A percentile compares a stretch with the other conserved stretches of the same genome.
Conservation (phyloP, 306 rosid genomes). For the Corylus avellana region DNA sequence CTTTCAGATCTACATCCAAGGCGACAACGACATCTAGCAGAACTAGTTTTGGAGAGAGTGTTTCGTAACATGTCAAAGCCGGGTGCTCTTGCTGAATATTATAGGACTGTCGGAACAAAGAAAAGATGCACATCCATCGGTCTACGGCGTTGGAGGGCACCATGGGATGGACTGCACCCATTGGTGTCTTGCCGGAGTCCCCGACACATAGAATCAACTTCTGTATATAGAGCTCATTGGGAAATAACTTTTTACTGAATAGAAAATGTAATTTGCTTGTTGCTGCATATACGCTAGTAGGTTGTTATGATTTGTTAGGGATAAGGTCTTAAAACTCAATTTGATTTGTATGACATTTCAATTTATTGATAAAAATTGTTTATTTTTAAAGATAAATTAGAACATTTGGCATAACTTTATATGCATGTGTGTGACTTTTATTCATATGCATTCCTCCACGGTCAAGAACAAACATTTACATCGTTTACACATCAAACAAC, state of each 20-base stretch:
- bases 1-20: conserved; percentile 4
- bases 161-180: conserved; percentile 32
- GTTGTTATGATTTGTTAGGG: no score
- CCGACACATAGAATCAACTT: conserved; percentile 44
- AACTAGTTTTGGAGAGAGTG: conserved; percentile 20
- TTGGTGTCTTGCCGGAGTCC: conserved; percentile 42
- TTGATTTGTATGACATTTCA: no score
- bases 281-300: no score
- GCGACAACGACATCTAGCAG: conserved; percentile 2
- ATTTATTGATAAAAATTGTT: no score
- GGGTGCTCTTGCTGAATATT: conserved; percentile 17
- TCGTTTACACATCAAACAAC: no score
- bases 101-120: conserved; percentile 14
- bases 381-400: no score
- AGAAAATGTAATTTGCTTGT: no score
- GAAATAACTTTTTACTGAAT: not conserved
- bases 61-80: conserved; percentile 10
- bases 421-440: no score
- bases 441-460: no score
- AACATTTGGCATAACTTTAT: no score
- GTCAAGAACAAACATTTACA: no score
- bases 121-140: conserved; percentile 27
- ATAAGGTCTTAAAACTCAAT: no score
- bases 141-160: conserved; percentile 4
- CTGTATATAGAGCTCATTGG: conserved; percentile 15